Evolutionary conservation across 2,329 filamentous ascomycete species (phyloP).

Genomic region (Fusarium cyanostomum): DNA sequence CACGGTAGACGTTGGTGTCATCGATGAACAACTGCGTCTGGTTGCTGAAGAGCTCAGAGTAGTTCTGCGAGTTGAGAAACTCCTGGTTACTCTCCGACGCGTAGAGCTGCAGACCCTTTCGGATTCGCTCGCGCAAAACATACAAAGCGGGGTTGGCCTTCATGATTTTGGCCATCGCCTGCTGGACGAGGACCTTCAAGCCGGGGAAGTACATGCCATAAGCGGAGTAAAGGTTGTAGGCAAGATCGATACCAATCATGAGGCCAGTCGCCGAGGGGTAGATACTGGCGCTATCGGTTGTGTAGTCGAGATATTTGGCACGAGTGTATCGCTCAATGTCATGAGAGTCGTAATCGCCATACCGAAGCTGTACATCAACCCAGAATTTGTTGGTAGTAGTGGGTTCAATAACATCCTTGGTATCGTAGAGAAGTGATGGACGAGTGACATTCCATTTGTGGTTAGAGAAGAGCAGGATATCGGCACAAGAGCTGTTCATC

Average conservation of each 20-base stretch:
- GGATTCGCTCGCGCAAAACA: slow-evolving; percentile 94
- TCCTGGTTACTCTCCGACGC: slow-evolving; percentile 99
- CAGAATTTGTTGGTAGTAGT: slow-evolving; percentile 99
- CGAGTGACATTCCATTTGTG: slow-evolving; percentile 99
- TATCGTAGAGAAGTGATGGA: slow-evolving; percentile 93
- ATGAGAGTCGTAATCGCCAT: slow-evolving; percentile 98
- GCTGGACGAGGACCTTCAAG: slow-evolving; percentile 92
- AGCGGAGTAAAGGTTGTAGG: slow-evolving; percentile 97
- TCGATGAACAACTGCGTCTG: slow-evolving; percentile 99
- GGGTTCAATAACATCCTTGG: slow-evolving; percentile 92
- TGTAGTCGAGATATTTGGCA: slow-evolving; percentile 98
- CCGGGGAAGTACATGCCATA: slow-evolving; percentile 99
- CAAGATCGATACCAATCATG: slow-evolving; percentile 97
- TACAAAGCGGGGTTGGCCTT: slow-evolving; percentile 98
- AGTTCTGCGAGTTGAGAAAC: slow-evolving; percentile 99
- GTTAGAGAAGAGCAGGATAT: slow-evolving; percentile 94
- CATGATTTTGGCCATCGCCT: slow-evolving; percentile 99
- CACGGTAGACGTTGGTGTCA: slow-evolving; percentile 98
- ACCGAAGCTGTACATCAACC: slow-evolving; percentile 95
- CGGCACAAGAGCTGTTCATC: slow-evolving; percentile 99
- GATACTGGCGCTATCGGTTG: slow-evolving; percentile 97
- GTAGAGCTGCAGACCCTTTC: slow-evolving; percentile 97
- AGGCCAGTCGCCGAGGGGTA: slow-evolving; percentile 96
- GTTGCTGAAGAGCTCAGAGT: slow-evolving; percentile 98
- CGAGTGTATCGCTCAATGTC: slow-evolving; percentile 98